Percentiles rank a stretch among this genome's conserved stretches.
Conservation (phyloP, 306 rosid genomes). For the Cicer pinnatifidum region DNA sequence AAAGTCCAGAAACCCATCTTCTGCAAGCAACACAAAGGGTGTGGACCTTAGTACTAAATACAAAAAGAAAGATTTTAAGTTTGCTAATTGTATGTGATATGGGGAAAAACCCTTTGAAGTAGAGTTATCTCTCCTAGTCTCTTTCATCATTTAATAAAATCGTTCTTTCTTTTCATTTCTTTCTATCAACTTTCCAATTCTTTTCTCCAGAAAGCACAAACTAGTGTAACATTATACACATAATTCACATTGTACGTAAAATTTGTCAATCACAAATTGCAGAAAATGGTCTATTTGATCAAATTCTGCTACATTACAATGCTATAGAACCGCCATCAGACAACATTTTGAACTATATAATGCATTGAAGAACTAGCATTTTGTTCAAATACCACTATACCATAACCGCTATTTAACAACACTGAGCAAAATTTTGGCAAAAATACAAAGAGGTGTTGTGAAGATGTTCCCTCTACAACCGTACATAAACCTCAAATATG, state of each 20-base stretch:
- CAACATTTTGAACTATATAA: not conserved
- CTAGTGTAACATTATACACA: not conserved
- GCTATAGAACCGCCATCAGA: too few relatives aligned
- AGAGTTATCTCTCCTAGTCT: not conserved
- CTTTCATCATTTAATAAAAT: not conserved
- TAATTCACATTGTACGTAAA: not conserved
- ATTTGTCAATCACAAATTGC: not conserved
- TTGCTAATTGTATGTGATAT: not conserved
- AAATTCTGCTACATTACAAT: not conserved
- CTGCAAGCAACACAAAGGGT: slow-evolving; percentile 38
- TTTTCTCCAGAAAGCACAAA: slow-evolving; percentile 15
- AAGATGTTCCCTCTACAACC: slow-evolving; percentile 6
- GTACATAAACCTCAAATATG: too few relatives aligned
- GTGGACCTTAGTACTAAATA: slow-evolving; percentile 18
- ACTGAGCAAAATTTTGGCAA: not conserved
- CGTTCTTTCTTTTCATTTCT: not conserved
- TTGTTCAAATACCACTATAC: not conserved
- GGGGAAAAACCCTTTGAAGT: not conserved
- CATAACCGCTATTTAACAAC: not conserved
- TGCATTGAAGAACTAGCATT: not conserved
- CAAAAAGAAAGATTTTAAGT: not conserved
- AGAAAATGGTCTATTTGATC: not conserved
- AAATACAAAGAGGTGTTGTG: not conserved
- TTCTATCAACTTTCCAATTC: not conserved
- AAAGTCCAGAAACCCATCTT: slow-evolving; percentile 77